These are phyloP conservation scores for Terfezia boudieri DNA, from an alignment of 495 filamentous ascomycete genomes.

Conservation along the genomic window DNA sequence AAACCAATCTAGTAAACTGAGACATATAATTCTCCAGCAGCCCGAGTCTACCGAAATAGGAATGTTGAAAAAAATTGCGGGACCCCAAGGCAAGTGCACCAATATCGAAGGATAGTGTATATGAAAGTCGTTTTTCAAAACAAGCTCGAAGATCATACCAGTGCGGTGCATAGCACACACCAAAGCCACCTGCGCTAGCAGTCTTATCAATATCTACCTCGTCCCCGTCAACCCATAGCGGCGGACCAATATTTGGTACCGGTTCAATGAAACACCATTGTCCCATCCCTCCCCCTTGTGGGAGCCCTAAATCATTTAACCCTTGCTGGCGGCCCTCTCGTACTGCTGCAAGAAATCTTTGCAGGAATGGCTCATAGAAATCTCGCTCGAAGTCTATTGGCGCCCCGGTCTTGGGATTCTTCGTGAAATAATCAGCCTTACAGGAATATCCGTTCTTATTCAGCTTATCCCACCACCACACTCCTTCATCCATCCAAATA, in stretches of 20 bases:
- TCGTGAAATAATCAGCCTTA: constrained; percentile 43
- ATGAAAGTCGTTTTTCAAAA: constrained; percentile 43
- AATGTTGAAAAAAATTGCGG: constrained; percentile 17
- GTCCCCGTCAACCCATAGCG: constrained; percentile 3
- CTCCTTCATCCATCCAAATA: constrained; percentile 16
- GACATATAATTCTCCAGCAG: constrained; percentile 12
- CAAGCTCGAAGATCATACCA: constrained; percentile 55
- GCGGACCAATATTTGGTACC: constrained; percentile 14
- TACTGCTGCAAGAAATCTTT: constrained; percentile 5
- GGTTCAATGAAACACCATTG: constrained; percentile 17
- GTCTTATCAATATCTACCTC: not conserved
- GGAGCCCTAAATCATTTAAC: not conserved
- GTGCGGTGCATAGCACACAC: constrained; percentile 50
- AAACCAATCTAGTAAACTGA: constrained; percentile 13
- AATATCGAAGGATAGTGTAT: constrained; percentile 47
- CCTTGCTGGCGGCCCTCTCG: constrained; percentile 2
- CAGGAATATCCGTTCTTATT: not conserved
- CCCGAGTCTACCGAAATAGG: constrained; percentile 15
- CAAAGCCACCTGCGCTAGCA: constrained; percentile 24
- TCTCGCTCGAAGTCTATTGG: constrained; percentile 36
- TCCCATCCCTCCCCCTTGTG: not conserved
- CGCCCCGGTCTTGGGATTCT: constrained; percentile 34
- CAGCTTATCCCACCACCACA: constrained; percentile 5
- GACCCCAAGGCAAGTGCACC: constrained; percentile 20
- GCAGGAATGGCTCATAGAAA: constrained; percentile 15